Evolutionary conservation across 106 monocot genomes (phyloP).

Genomic region (Apostasia ramifera): DNA sequence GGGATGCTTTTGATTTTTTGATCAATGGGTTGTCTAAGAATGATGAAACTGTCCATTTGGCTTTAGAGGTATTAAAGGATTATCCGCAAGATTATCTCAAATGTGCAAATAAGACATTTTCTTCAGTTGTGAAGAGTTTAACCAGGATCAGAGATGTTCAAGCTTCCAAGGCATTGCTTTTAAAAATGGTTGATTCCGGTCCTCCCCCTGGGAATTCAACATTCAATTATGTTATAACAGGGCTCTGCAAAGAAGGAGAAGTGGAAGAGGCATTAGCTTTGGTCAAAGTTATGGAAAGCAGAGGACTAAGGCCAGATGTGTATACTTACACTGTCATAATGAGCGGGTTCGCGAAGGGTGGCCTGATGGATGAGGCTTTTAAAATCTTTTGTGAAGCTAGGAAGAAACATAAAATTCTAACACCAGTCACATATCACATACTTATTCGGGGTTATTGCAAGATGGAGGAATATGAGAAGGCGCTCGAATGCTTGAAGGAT

Average conservation of each 20-base stretch:
- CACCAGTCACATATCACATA: slow-evolving; percentile 60
- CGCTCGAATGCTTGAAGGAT: slow-evolving; percentile 61
- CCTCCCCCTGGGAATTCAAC: slow-evolving; percentile 53
- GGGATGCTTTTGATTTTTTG: slow-evolving; percentile 31
- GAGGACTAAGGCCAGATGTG: slow-evolving; percentile 59
- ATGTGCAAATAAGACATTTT: slow-evolving; percentile 40
- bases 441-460: slow-evolving; percentile 88
- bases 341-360: slow-evolving; percentile 78
- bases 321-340: slow-evolving; percentile 89
- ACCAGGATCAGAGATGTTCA: slow-evolving; percentile 42
- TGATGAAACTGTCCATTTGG: slow-evolving; percentile 46
- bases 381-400: slow-evolving; percentile 66
- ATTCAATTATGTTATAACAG: slow-evolving; percentile 75
- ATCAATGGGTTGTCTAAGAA: slow-evolving; percentile 32
- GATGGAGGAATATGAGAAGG: slow-evolving; percentile 68
- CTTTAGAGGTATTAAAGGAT: slow-evolving; percentile 59
- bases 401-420: slow-evolving; percentile 53
- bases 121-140: slow-evolving; percentile 55
- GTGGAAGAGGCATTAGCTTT: slow-evolving; percentile 75
- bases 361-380: slow-evolving; percentile 72
- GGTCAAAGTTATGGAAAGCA: slow-evolving; percentile 51
- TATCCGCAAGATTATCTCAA: slow-evolving; percentile 31
- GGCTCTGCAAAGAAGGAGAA: slow-evolving; percentile 62
- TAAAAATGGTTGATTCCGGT: slow-evolving; percentile 58
- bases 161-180: slow-evolving; percentile 60